Evolutionary conservation across 257 asterid genomes (phyloP).

Genomic region (Lithospermum erythrorhizon): DNA sequence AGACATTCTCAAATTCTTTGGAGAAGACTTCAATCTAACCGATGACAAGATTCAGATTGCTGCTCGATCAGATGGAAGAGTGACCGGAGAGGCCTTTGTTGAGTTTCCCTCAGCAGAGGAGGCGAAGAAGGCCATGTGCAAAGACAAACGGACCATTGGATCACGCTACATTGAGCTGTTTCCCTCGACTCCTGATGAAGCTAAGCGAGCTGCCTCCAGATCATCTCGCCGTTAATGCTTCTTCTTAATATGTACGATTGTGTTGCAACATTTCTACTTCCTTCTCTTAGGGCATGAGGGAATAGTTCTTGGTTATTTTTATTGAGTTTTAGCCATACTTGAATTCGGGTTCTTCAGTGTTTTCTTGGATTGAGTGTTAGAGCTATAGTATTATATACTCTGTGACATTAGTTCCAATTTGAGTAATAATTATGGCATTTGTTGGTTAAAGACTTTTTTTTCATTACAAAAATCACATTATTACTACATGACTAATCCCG

Average conservation of each 20-base stretch:
- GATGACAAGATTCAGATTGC: slow-evolving; percentile 68
- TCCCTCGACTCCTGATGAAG: slow-evolving; percentile 82
- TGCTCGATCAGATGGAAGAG: slow-evolving; percentile 72
- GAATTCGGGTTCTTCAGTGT: not conserved
- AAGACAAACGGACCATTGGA: slow-evolving; percentile 82
- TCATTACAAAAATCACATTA: too few species aligned
- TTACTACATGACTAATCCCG: too few species aligned
- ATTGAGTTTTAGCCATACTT: not conserved
- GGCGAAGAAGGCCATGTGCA: slow-evolving; percentile 75
- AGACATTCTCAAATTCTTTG: slow-evolving; percentile 64
- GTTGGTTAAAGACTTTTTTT: too few species aligned
- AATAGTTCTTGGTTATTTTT: too few species aligned
- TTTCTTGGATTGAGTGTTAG: not conserved
- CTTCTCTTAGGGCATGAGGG: not conserved
- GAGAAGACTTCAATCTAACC: slow-evolving; percentile 33
- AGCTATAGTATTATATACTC: not conserved
- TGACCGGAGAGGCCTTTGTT: slow-evolving; percentile 89
- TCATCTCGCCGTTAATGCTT: slow-evolving; percentile 25
- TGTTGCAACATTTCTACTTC: not conserved
- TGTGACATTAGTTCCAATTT: too few species aligned
- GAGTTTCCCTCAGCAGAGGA: slow-evolving; percentile 68
- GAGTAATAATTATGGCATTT: too few species aligned
- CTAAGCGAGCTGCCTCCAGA: slow-evolving; percentile 55
- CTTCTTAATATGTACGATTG: not conserved
- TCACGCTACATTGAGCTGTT: slow-evolving; percentile 81